A percentile compares a stretch with the other conserved stretches of the same genome.
Conservation (phyloP, 2,329 filamentous ascomycete genomes). For the Herpotrichia juniperi region DNA sequence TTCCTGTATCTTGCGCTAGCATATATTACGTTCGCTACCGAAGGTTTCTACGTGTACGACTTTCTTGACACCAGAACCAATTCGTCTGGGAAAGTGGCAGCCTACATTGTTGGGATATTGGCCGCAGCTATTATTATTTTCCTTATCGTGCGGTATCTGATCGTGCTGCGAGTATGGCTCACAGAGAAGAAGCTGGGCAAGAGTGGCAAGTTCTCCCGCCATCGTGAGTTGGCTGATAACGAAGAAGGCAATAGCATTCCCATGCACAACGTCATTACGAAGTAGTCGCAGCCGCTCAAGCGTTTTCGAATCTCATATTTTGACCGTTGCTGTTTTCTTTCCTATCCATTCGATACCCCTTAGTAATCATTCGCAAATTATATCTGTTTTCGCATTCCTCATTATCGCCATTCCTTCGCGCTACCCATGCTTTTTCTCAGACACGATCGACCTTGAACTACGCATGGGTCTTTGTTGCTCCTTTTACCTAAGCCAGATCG, state of each 20-base stretch:
- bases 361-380: conserved; percentile 12
- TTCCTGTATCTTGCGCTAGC: conserved; percentile 75
- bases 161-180: conserved; percentile 46
- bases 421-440: conserved; percentile 11
- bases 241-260: conserved; percentile 27
- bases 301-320: conserved; percentile 1
- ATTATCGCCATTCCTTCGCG: conserved; percentile 6
- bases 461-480: conserved; percentile 11
- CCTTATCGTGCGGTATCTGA: conserved; percentile 48
- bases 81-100: conserved; percentile 63
- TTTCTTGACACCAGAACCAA: conserved; percentile 69
- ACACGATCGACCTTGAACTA: conserved; percentile 4
- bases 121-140: conserved; percentile 49
- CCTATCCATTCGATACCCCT: conserved; percentile 9
- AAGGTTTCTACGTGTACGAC: conserved; percentile 76
- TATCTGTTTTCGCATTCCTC: neutral
- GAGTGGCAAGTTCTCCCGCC: conserved; percentile 43
- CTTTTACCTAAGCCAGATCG: conserved; percentile 13
- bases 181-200: conserved; percentile 53
- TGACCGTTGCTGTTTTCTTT: conserved; percentile 2
- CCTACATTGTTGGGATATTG: conserved; percentile 62
- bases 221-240: conserved; percentile 3
- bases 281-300: conserved; percentile 8
- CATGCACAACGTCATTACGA: conserved; percentile 24
- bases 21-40: conserved; percentile 72